Conservation (phyloP, 139 green algal species). For the Diplosphaera chodatii region DNA sequence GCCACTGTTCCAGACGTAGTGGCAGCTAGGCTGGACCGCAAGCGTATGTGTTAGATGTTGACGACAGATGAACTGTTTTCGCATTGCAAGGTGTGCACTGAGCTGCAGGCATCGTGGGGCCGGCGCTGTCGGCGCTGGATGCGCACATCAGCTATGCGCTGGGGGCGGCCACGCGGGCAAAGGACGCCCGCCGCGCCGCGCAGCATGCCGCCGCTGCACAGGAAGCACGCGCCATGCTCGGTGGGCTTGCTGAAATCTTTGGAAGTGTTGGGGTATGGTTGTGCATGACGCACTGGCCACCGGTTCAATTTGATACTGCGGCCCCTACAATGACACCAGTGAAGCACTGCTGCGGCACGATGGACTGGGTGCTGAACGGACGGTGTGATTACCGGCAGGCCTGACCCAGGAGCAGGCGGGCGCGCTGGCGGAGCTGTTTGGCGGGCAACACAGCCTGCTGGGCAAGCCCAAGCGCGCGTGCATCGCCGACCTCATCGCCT, state of each 20-base stretch:
- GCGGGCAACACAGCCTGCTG: conserved; percentile 29
- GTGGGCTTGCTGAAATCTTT: conserved; percentile 10
- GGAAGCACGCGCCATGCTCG: conserved; percentile 42
- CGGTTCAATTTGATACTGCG: no score
- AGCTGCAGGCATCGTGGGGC: conserved; percentile 29
- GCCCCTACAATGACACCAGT: no score
- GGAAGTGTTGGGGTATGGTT: no score
- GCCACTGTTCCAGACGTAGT: no score
- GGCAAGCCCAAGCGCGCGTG: conserved; percentile 25
- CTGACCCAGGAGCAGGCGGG: conserved; percentile 34
- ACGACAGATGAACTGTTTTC: no score
- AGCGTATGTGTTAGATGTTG: conserved; percentile 19
- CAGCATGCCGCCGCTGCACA: conserved; percentile 40
- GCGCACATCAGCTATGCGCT: conserved; percentile 42
- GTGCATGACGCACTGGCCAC: no score
- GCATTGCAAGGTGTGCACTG: neutral
- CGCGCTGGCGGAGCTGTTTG: conserved; percentile 39
- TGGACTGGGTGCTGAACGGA: no score
- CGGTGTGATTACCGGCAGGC: no score
- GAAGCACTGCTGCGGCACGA: no score
- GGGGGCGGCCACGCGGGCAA: conserved; percentile 9
- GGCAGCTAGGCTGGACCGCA: no score
- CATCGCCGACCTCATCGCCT: conserved; percentile 39
- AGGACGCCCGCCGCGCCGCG: conserved; percentile 28
- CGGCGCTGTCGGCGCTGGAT: conserved; percentile 51